Evolutionary conservation across 2,329 filamentous ascomycete genomes (phyloP).

Genomic region (Cercospora sesami): DNA sequence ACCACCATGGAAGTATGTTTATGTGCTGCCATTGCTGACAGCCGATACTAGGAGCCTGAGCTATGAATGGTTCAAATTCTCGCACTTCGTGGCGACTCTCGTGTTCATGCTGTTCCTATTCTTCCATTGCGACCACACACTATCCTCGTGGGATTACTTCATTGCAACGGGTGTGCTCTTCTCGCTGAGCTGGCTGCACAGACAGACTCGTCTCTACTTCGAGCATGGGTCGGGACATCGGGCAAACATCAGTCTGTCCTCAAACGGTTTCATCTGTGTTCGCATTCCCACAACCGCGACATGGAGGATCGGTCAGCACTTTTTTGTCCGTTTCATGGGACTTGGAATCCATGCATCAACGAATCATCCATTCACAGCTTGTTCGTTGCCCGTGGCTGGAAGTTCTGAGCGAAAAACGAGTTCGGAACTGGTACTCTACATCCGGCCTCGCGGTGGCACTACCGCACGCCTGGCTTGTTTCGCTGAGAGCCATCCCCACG

Average conservation of each 20-base stretch:
- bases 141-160: conserved; percentile 63
- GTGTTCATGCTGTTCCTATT: conserved; percentile 61
- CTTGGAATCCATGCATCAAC: conserved; percentile 49
- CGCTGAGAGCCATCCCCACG: conserved; percentile 37
- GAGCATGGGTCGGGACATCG: conserved; percentile 50
- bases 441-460: conserved; percentile 52
- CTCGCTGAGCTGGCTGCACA: conserved; percentile 48
- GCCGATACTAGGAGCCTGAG: conserved; percentile 47
- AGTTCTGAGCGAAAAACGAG: conserved; percentile 20
- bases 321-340: conserved; percentile 55
- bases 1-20: neutral
- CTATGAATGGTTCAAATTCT: conserved; percentile 63
- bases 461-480: conserved; percentile 49
- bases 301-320: conserved; percentile 57
- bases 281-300: conserved; percentile 46
- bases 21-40: neutral
- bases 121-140: conserved; percentile 58
- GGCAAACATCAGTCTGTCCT: conserved; percentile 47
- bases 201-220: conserved; percentile 51
- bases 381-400: conserved; percentile 45
- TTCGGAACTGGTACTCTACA: conserved; percentile 55
- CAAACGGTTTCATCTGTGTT: conserved; percentile 47
- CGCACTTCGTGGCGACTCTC: conserved; percentile 54
- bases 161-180: conserved; percentile 58
- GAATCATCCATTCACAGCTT: conserved; percentile 58